Evolutionary conservation across 1,139 yeast genomes (phyloP), one percentile per base, ranked within the genome.

Genomic region (Yamadazyma songkhlaensis): DNA sequence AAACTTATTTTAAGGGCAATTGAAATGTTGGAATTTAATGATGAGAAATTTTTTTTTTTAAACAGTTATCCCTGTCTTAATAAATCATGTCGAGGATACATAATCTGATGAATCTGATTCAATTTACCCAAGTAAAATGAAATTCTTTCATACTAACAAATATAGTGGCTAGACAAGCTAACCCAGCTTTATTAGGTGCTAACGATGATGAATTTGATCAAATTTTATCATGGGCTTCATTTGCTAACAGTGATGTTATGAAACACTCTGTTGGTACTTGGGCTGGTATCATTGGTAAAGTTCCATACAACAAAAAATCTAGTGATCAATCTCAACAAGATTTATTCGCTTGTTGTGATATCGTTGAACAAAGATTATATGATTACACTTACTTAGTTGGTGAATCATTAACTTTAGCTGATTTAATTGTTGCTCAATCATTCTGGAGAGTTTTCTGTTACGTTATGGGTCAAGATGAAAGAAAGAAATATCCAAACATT

Each of bases 41-140:
- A 82, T 79, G 84, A 79, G 68, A 70, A 54, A 55, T 26, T 33
- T 49, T 52, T 64, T 54, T 54, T 50, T 61, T 72, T 67, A 70
- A 60, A 80, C 88, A 83, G 90, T 84, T 84, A 84, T 84, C 92
- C 92, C 92, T 84, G 92, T 83, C 92, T 84, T 81, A 84, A 84
- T 62, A 74, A 53, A 77, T 58, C 60, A 77, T 83, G 90, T 82
- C 87, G 90, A 83, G 83, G 74, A 63, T 55, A 54, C 61, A 47
- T 49, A 61, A 47, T 71, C 81, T 75, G 80, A 75, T 57, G 48
- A 10, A 22, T 21, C 14, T 25, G 28, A 27, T 17, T 13, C 13
- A 13, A 12, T 31, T 24, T 22, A 14, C 6, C 12, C 8, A 14
- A 8, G 22, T 14, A 15, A n/a, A 14, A 3, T 9, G 11, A 29